These are phyloP conservation scores for Erodium trifolium DNA, from an alignment of 441 rosid species.

Conservation along the genomic window DNA sequence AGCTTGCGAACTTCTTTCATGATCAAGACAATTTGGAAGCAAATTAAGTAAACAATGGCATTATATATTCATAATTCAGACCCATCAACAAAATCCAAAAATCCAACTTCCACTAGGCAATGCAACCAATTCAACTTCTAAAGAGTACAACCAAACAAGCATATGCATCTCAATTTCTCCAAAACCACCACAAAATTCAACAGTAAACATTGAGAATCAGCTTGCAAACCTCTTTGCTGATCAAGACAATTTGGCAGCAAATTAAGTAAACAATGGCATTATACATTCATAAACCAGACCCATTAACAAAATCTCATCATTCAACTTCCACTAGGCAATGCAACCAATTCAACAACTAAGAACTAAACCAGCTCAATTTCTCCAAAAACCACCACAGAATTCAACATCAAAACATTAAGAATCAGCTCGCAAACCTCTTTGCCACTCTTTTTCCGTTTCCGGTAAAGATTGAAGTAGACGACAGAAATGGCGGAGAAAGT, in stretches of 20 bases:
- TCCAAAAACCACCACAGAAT: not conserved
- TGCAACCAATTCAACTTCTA: too few species aligned
- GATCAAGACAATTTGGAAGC: too few species aligned
- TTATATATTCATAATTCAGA: too few species aligned
- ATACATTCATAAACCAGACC: not conserved
- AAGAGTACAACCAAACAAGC: too few species aligned
- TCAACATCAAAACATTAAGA: not conserved
- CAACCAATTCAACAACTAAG: not conserved
- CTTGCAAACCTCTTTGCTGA: too few species aligned
- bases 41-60: too few species aligned
- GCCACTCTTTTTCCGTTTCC: constrained; percentile 16
- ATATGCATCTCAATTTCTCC: too few species aligned
- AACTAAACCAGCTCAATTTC: not conserved
- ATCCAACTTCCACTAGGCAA: too few species aligned
- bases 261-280: not conserved
- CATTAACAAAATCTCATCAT: not conserved
- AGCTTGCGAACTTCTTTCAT: not conserved
- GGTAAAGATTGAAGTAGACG: constrained; percentile 35
- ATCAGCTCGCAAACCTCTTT: constrained; percentile 25
- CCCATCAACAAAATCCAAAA: too few species aligned
- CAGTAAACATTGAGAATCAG: too few species aligned
- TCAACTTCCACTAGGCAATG: not conserved
- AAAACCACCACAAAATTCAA: too few species aligned
- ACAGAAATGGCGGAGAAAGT: constrained; percentile 46
- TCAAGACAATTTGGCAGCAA: not conserved